phyloP scores from a whole-genome alignment of 768 basidiomycete species.

The Tephrocybe sp. region DNA sequence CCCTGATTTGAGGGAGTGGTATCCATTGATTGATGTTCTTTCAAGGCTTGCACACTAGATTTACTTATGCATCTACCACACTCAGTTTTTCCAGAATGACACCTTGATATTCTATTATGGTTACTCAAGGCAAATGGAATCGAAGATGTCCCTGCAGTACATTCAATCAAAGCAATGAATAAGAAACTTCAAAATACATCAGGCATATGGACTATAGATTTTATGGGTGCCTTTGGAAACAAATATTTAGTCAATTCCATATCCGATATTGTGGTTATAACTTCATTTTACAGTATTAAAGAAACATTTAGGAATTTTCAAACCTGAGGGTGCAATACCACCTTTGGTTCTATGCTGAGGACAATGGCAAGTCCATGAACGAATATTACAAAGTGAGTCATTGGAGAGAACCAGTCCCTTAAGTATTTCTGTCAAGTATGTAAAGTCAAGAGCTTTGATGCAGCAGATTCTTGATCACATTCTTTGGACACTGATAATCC shows the following conservation, averaged over 20 bases:
- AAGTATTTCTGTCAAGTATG: conserved; percentile 43
- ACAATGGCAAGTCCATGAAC: background rate
- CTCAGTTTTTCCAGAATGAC: conserved; percentile 6
- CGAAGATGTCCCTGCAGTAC: background rate
- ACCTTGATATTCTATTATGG: conserved; percentile 9
- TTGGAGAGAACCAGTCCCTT: background rate
- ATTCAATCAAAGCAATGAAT: conserved; percentile 1
- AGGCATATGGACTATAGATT: background rate
- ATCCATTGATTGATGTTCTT: background rate
- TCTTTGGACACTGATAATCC: conserved; percentile 16
- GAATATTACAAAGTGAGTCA: conserved; percentile 1
- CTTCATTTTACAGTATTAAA: too few species aligned
- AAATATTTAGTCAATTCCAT: background rate
- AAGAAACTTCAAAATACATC: background rate
- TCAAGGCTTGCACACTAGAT: conserved; percentile 8
- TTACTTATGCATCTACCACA: conserved; percentile 8
- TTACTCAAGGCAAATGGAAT: background rate
- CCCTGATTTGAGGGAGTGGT: background rate
- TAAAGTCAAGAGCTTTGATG: conserved; percentile 27
- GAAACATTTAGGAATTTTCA: conserved; percentile 4
- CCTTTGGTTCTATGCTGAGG: too few species aligned
- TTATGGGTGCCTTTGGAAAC: background rate
- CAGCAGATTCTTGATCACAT: conserved; percentile 7
- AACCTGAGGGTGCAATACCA: too few species aligned
- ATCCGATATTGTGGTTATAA: too few species aligned